phyloP scores from a whole-genome alignment of 2,329 filamentous ascomycete genomes.

The Fusarium udum region DNA sequence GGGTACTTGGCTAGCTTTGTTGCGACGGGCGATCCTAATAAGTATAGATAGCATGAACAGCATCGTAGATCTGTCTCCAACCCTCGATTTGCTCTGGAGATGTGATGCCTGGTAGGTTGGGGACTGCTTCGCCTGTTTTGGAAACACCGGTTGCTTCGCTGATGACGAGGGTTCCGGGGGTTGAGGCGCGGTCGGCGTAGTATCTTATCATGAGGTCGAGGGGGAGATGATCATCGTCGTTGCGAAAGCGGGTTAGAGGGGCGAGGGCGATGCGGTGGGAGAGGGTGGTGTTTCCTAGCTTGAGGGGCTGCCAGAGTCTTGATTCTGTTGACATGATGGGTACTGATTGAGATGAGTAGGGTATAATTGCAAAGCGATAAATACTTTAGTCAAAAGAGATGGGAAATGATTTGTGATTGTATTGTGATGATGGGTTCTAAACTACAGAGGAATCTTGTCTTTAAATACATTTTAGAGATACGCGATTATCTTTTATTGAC shows the following conservation, averaged over 20 bases:
- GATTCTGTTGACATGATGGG: constrained; percentile 27
- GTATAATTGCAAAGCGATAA: fast-evolving
- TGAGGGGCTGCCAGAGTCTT: constrained; percentile 49
- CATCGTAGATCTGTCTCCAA: constrained; percentile 69
- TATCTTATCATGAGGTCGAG: constrained; percentile 49
- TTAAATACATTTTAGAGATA: neutral
- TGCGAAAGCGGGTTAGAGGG: constrained; percentile 64
- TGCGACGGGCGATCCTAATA: constrained; percentile 48
- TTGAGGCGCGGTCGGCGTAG: constrained; percentile 56
- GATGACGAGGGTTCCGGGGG: constrained; percentile 56
- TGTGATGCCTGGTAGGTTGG: constrained; percentile 66
- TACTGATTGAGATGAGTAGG: neutral
- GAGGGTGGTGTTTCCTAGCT: constrained; percentile 51
- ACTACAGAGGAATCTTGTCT: fast-evolving
- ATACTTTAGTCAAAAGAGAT: neutral
- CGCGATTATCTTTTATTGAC: fast-evolving
- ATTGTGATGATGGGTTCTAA: neutral
- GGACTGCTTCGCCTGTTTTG: constrained; percentile 35
- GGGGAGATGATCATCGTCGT: constrained; percentile 50
- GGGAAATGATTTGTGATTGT: neutral
- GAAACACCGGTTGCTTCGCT: constrained; percentile 58
- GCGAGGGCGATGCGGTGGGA: constrained; percentile 62
- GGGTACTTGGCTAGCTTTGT: constrained; percentile 52
- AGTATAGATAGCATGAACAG: constrained; percentile 61
- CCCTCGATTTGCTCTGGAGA: constrained; percentile 63